Percentiles rank a stretch among this genome's conserved stretches.
phyloP scores from a whole-genome alignment of 2,329 filamentous ascomycete species.

The Monilinia vaccinii-corymbosi region DNA sequence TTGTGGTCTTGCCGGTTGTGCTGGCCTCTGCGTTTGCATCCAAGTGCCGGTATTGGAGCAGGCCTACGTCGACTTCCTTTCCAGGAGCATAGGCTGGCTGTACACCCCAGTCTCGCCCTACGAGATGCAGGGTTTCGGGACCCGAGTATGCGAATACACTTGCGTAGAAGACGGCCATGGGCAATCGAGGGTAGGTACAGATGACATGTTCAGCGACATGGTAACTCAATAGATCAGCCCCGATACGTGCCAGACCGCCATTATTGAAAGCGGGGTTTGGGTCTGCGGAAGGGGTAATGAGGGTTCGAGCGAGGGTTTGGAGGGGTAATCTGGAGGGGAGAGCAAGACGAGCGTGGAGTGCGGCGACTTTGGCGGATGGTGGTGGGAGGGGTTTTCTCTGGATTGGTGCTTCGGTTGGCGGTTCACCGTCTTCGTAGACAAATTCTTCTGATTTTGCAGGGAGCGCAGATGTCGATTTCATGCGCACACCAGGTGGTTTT shows the following conservation, averaged over 20 bases:
- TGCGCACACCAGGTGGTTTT: slow-evolving; percentile 32
- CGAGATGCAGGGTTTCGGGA: slow-evolving; percentile 58
- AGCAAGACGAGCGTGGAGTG: slow-evolving; percentile 80
- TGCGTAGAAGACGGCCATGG: slow-evolving; percentile 78
- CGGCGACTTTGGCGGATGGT: slow-evolving; percentile 78
- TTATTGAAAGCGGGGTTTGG: slow-evolving; percentile 79
- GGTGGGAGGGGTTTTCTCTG: background rate
- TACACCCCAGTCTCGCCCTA: slow-evolving; percentile 84
- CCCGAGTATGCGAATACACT: slow-evolving; percentile 80
- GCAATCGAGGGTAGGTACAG: slow-evolving; percentile 82
- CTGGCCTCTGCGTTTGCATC: slow-evolving; percentile 34
- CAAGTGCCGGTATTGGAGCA: slow-evolving; percentile 65
- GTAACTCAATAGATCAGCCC: slow-evolving; percentile 75
- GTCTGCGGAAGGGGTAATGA: slow-evolving; percentile 82
- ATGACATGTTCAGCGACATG: slow-evolving; percentile 83
- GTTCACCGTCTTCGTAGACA: slow-evolving; percentile 23
- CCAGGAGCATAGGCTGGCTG: slow-evolving; percentile 81
- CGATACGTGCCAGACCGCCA: slow-evolving; percentile 68
- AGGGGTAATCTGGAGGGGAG: slow-evolving; percentile 76
- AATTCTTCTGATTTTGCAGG: slow-evolving; percentile 14
- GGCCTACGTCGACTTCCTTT: slow-evolving; percentile 81
- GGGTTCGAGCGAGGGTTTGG: slow-evolving; percentile 74
- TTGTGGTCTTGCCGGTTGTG: slow-evolving; percentile 40
- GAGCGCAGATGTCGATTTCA: slow-evolving; percentile 15
- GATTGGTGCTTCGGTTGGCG: background rate